Evolutionary conservation across 1,139 yeast species (phyloP).

Genomic region (Yarrowia galli): DNA sequence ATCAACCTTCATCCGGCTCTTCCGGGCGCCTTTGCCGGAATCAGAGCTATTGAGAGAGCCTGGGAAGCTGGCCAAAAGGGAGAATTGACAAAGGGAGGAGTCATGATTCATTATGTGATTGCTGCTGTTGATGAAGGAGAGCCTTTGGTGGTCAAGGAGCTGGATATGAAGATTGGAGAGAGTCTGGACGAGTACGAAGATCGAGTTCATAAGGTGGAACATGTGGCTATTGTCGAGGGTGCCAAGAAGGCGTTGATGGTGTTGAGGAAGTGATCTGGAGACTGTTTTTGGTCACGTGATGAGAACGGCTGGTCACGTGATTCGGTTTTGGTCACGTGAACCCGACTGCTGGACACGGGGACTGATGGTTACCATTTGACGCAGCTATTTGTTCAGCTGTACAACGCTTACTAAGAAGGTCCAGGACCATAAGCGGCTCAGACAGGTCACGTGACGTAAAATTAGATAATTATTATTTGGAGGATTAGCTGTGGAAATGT

Average conservation of each 20-base stretch:
- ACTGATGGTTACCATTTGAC: too few species aligned
- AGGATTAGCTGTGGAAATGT: too few species aligned
- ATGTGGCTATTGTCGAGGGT: constrained; percentile 91
- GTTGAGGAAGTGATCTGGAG: constrained; percentile 50
- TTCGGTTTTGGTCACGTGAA: too few species aligned
- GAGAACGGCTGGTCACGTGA: too few species aligned
- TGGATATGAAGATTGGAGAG: constrained; percentile 74
- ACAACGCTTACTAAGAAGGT: too few species aligned
- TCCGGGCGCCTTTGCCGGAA: constrained; percentile 97
- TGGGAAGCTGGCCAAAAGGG: constrained; percentile 94
- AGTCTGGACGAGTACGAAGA: constrained; percentile 77
- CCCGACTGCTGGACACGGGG: too few species aligned
- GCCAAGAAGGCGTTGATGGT: constrained; percentile 65
- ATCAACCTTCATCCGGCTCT: constrained; percentile 95
- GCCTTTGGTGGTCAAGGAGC: constrained; percentile 81
- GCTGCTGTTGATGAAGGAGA: constrained; percentile 94
- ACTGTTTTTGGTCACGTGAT: too few species aligned
- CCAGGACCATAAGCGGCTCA: too few species aligned
- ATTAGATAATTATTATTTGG: too few species aligned
- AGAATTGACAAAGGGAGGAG: constrained; percentile 79
- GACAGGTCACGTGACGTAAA: too few species aligned
- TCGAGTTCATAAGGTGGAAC: constrained; percentile 87
- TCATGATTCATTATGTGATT: constrained; percentile 95
- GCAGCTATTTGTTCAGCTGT: too few species aligned
- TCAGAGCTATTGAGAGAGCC: constrained; percentile 94